Percentiles rank a stretch among this genome's conserved stretches.
phyloP scores from a whole-genome alignment of 768 basidiomycete genomes.

The Tubosaeta sp. region DNA sequence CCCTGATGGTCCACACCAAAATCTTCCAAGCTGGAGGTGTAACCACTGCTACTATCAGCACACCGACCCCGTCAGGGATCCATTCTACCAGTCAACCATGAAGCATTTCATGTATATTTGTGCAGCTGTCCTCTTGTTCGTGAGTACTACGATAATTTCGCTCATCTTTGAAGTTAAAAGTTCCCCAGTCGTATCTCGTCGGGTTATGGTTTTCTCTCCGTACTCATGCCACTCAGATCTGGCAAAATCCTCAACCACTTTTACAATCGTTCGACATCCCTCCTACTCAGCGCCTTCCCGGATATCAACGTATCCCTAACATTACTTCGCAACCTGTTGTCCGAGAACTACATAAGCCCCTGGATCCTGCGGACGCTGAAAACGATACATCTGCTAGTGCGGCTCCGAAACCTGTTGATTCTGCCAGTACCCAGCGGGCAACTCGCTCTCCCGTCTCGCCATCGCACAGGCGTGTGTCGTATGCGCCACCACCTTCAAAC shows the following conservation, averaged over 20 bases:
- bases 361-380: slow-evolving; percentile 34
- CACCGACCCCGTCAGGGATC: slow-evolving; percentile 87
- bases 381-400: slow-evolving; percentile 35
- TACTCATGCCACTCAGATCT: slow-evolving; percentile 97
- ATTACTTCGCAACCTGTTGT: slow-evolving; percentile 6
- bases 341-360: slow-evolving; percentile 41
- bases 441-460: slow-evolving; percentile 39
- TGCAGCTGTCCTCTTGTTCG: slow-evolving; percentile 83
- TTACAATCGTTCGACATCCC: slow-evolving; percentile 64
- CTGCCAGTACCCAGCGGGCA: slow-evolving; percentile 10
- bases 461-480: slow-evolving; percentile 50
- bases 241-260: slow-evolving; percentile 93
- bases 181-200: slow-evolving; percentile 82
- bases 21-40: slow-evolving; percentile 66
- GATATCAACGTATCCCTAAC: slow-evolving; percentile 53
- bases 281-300: slow-evolving; percentile 48
- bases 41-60: slow-evolving; percentile 93
- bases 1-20: slow-evolving; percentile 36
- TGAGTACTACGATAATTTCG: slow-evolving; percentile 39
- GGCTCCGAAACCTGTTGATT: slow-evolving; percentile 27
- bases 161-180: background rate
- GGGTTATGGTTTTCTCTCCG: slow-evolving; percentile 98
- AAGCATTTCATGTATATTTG: slow-evolving; percentile 96
- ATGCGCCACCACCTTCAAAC: slow-evolving; percentile 39
- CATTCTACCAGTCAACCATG: slow-evolving; percentile 95